A percentile compares a stretch with the other conserved stretches of the same genome.
Conservation (phyloP, 73 alveolate genomes). For the Paramecium bursaria region DNA sequence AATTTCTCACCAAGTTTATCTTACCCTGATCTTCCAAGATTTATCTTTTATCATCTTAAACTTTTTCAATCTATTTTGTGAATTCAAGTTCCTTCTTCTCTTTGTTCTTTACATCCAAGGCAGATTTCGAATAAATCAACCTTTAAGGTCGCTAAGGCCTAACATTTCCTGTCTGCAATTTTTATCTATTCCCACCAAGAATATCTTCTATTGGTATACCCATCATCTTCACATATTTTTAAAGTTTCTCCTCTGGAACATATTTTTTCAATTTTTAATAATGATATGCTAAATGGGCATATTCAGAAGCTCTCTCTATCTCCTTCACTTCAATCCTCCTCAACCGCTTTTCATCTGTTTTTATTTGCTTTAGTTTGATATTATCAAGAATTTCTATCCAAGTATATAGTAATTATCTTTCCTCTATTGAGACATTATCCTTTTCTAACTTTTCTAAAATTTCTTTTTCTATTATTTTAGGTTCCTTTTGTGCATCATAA, state of each 20-base stretch:
- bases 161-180: slow-evolving; percentile 12
- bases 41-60: slow-evolving; percentile 24
- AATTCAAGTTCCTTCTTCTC: slow-evolving; percentile 22
- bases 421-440: slow-evolving; percentile 34
- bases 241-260: slow-evolving; percentile 44
- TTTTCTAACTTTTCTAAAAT: slow-evolving; percentile 13
- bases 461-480: slow-evolving; percentile 17
- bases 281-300: slow-evolving; percentile 61
- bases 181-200: background rate
- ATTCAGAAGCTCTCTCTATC: slow-evolving; percentile 45
- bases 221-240: slow-evolving; percentile 58
- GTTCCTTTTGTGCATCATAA: slow-evolving; percentile 41
- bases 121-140: background rate
- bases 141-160: background rate
- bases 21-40: slow-evolving; percentile 27
- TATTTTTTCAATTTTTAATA: slow-evolving; percentile 50
- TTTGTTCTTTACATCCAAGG: background rate
- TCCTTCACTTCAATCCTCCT: slow-evolving; percentile 56
- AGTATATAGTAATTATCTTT: slow-evolving; percentile 28
- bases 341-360: slow-evolving; percentile 50
- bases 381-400: slow-evolving; percentile 54
- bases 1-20: background rate
- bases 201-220: slow-evolving; percentile 36
- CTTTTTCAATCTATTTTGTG: slow-evolving; percentile 1
- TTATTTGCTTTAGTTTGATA: slow-evolving; percentile 8